Conservation (phyloP, 495 filamentous ascomycete species). For the Pseudomonodictys pantanalensis region DNA sequence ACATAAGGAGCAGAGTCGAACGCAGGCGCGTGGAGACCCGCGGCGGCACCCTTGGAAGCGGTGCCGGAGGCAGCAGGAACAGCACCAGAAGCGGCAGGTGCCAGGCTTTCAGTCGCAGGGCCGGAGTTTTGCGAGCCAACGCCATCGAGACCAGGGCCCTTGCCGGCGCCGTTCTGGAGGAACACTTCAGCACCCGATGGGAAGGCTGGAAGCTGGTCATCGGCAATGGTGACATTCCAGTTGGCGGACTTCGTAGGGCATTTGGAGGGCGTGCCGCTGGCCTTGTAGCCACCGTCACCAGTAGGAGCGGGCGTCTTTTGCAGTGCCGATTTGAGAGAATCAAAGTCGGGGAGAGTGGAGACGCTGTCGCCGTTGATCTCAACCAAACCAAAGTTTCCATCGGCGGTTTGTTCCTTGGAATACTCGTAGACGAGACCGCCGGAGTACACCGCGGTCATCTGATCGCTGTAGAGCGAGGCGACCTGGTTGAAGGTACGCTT, state of each 20-base stretch:
- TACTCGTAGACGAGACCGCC: slow-evolving; percentile 97
- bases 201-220: slow-evolving; percentile 68
- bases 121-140: slow-evolving; percentile 69
- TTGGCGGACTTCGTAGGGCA: slow-evolving; percentile 68
- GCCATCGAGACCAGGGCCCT: slow-evolving; percentile 67
- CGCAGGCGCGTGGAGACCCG: slow-evolving; percentile 27
- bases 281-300: slow-evolving; percentile 75
- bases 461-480: slow-evolving; percentile 67
- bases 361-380: slow-evolving; percentile 56
- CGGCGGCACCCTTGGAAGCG: slow-evolving; percentile 40
- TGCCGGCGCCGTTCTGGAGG: slow-evolving; percentile 71
- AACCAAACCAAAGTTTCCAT: slow-evolving; percentile 82
- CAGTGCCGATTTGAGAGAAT: slow-evolving; percentile 64
- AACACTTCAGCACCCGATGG: slow-evolving; percentile 65
- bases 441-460: slow-evolving; percentile 93
- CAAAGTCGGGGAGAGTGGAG: slow-evolving; percentile 61
- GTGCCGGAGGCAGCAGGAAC: slow-evolving; percentile 7
- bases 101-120: slow-evolving; percentile 58
- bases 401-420: slow-evolving; percentile 73
- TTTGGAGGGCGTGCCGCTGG: slow-evolving; percentile 57
- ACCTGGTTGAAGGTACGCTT: slow-evolving; percentile 80
- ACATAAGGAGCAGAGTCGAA: slow-evolving; percentile 34
- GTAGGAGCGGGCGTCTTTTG: slow-evolving; percentile 59
- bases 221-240: slow-evolving; percentile 66
- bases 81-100: slow-evolving; percentile 60